Evolutionary conservation across 2,329 filamentous ascomycete genomes (phyloP).

Genomic region (Microcera coccophila): DNA sequence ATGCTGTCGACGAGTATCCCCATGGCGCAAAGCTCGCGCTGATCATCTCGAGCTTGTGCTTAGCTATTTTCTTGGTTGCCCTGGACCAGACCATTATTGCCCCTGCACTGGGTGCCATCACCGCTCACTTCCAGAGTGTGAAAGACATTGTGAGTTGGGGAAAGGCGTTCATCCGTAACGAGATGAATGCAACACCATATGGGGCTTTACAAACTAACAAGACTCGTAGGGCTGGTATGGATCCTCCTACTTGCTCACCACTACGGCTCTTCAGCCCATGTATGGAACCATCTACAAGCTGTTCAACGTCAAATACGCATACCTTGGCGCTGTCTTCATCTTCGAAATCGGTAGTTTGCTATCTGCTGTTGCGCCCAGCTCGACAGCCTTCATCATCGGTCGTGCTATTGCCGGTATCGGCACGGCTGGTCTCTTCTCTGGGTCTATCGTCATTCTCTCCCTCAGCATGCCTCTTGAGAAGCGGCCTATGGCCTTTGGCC

Average conservation of each 20-base stretch:
- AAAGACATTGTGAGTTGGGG: slow-evolving; percentile 43
- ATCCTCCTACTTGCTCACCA: slow-evolving; percentile 46
- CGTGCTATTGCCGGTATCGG: slow-evolving; percentile 51
- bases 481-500: slow-evolving; percentile 51
- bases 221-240: slow-evolving; percentile 46
- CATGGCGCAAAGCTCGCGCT: slow-evolving; percentile 37
- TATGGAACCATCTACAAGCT: slow-evolving; percentile 49
- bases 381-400: slow-evolving; percentile 49
- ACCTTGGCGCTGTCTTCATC: slow-evolving; percentile 40
- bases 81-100: slow-evolving; percentile 52
- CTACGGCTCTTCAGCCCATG: slow-evolving; percentile 47
- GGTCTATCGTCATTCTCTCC: slow-evolving; percentile 46
- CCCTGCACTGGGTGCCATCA: slow-evolving; percentile 51
- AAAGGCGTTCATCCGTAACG: neutral
- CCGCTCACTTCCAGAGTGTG: slow-evolving; percentile 40
- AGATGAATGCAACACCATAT: neutral
- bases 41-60: slow-evolving; percentile 42
- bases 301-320: slow-evolving; percentile 47
- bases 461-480: slow-evolving; percentile 50
- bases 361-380: slow-evolving; percentile 43
- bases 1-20: slow-evolving; percentile 33
- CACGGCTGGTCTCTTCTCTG: slow-evolving; percentile 48
- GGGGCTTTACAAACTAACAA: slow-evolving; percentile 12
- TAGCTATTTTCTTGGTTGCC: slow-evolving; percentile 48
- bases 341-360: slow-evolving; percentile 44